Percentiles rank a stretch among this genome's conserved stretches.
Conservation (phyloP, 169 alveolate species). For the Plasmodium relictum region DNA sequence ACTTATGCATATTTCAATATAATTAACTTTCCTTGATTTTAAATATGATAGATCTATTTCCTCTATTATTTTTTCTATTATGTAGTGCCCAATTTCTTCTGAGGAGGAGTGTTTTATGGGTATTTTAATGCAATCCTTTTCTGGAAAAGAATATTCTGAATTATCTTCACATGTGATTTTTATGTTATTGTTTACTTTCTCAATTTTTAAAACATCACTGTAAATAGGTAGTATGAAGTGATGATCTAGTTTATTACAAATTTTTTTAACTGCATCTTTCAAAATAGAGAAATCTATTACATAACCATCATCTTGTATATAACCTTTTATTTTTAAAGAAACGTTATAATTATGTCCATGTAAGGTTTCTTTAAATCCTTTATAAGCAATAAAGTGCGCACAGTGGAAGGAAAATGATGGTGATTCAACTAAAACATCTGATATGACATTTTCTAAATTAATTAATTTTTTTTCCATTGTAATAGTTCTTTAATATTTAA, state of each 20-base stretch:
- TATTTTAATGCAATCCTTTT: constrained; percentile 49
- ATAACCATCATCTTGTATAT: constrained; percentile 74
- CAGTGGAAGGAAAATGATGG: constrained; percentile 72
- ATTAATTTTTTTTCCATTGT: constrained; percentile 22
- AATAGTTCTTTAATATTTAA: not conserved
- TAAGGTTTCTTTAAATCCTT: constrained; percentile 69
- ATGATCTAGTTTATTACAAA: constrained; percentile 65
- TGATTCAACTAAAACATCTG: constrained; percentile 69
- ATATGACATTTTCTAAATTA: constrained; percentile 7
- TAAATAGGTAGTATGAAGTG: constrained; percentile 67
- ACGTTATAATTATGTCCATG: constrained; percentile 79
- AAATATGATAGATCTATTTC: constrained; percentile 43
- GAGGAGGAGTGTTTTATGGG: constrained; percentile 77
- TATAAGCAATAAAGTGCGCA: constrained; percentile 76
- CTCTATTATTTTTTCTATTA: constrained; percentile 43
- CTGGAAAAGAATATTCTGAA: constrained; percentile 71
- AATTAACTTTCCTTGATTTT: constrained; percentile 34
- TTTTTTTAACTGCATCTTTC: constrained; percentile 30
- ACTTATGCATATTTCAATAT: constrained; percentile 52
- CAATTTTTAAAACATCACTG: constrained; percentile 74
- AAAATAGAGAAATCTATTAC: constrained; percentile 72
- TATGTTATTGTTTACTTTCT: constrained; percentile 38
- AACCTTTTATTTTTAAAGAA: constrained; percentile 55
- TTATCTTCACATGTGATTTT: constrained; percentile 72
- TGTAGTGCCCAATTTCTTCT: constrained; percentile 67